Evolutionary conservation across 805 yeast species (phyloP), one percentile per base, ranked within the genome.

Genomic region (Helenozyma rhizophorensis): DNA sequence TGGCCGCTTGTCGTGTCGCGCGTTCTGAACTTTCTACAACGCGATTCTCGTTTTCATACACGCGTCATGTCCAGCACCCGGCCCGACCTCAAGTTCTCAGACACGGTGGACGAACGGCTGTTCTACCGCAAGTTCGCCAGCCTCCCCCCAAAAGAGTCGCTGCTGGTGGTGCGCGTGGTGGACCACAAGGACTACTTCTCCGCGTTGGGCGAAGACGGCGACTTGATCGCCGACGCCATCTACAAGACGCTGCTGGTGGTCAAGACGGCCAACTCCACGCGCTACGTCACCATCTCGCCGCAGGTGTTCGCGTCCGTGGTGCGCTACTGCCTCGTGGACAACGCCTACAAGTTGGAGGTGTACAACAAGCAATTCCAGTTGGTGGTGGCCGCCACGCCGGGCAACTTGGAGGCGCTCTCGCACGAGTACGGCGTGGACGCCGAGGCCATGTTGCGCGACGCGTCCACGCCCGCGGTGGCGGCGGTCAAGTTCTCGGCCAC

Each of bases 211-310:
- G 76, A 73, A 3, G 96, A 90, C 55, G 96, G 97, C 4, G 68
- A 70, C 27, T 70, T 78, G 36, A 83, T 87, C 18, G 96, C 97
- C 3, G 94, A 88, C 42, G 65, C 72, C 34, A 78, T 93, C 21
- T 90, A 86, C 62, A 83, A 82, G 45, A 87, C 97, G 0, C 77
- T 74, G 25, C 78, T 94, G 15, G 95, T 88, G 8, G 54, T 90
- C 36, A 90, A 90, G 51, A 72, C 30, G 62, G 71, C 11, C 70
- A 71, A 36, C 64, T 68, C 28, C 46, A 56, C 57, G 34, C 69
- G 74, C 21, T 83, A 83, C 43, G 83, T 85, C 21, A 85, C 96
- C 0, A 64, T 93, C 27, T 83, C 96, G 1, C 71, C 78, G 0
- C 83, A 86, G 25, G 85, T 86, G 2, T 74, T 89, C 34, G 61